phyloP scores from a whole-genome alignment of 305 asterid genomes.

The Solanum hybrid region DNA sequence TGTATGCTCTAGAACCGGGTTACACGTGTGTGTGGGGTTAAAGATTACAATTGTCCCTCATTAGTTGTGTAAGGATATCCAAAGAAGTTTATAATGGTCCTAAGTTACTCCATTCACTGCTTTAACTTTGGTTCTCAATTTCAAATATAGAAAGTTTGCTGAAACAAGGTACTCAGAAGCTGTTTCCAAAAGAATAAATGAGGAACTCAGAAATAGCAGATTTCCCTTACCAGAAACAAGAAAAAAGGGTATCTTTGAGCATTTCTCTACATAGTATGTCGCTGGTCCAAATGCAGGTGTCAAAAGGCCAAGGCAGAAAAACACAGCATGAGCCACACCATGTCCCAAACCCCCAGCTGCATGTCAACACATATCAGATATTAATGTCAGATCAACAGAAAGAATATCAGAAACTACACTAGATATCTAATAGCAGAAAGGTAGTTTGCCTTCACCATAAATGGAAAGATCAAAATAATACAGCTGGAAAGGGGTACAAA shows the following conservation, averaged over 20 bases:
- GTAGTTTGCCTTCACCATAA: background rate
- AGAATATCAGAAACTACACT: background rate
- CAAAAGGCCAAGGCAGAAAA: conserved; percentile 90
- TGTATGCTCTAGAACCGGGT: background rate
- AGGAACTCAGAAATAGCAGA: background rate
- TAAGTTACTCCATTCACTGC: background rate
- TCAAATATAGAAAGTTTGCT: background rate
- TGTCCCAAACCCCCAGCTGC: conserved; percentile 99
- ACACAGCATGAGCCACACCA: conserved; percentile 96
- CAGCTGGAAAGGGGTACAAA: background rate
- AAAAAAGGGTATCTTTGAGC: conserved; percentile 80
- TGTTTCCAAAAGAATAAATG: no score
- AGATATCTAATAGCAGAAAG: background rate
- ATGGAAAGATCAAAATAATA: background rate
- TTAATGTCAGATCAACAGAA: background rate
- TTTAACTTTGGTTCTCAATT: background rate
- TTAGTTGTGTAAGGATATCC: background rate
- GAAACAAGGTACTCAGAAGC: background rate
- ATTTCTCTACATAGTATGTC: conserved; percentile 83
- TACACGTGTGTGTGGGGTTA: background rate
- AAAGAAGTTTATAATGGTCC: background rate
- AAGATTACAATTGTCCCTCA: background rate
- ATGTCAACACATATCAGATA: background rate
- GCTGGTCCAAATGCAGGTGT: conserved; percentile 98
- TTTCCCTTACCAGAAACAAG: conserved; percentile 72